These are phyloP conservation scores for Calonectria pauciramosa DNA, from an alignment of 2,329 filamentous ascomycete genomes.

Conservation along the genomic window DNA sequence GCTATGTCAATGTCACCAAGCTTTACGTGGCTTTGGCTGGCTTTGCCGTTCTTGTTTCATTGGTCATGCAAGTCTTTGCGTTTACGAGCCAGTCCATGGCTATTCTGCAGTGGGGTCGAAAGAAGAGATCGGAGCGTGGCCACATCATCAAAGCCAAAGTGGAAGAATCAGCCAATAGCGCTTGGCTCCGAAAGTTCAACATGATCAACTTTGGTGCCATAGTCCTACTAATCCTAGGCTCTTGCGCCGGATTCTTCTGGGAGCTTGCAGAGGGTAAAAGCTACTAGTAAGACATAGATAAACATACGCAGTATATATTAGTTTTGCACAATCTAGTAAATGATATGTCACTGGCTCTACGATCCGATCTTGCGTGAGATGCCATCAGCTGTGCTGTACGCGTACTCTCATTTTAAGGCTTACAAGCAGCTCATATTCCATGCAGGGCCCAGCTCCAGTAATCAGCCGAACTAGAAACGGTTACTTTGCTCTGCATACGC, in stretches of 20 bases:
- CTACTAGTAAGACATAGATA: background rate
- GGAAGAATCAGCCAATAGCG: constrained; percentile 37
- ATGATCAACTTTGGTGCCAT: background rate
- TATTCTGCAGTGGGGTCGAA: constrained; percentile 70
- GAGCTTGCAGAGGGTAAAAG: background rate
- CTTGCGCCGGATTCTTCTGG: background rate
- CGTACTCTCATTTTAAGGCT: too few relatives aligned
- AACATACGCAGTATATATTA: background rate
- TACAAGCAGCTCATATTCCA: too few relatives aligned
- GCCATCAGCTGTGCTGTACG: too few relatives aligned
- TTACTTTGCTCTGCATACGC: too few relatives aligned
- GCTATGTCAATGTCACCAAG: constrained; percentile 67
- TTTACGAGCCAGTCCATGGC: constrained; percentile 57
- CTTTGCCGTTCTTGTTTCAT: constrained; percentile 60
- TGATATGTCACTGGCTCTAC: too few relatives aligned
- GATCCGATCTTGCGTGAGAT: too few relatives aligned
- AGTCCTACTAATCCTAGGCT: background rate
- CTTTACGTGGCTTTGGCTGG: constrained; percentile 69
- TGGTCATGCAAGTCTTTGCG: constrained; percentile 54
- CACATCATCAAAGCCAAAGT: constrained; percentile 59
- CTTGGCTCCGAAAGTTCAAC: background rate
- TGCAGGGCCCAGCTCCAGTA: too few relatives aligned
- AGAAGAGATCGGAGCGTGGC: constrained; percentile 62
- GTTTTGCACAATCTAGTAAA: too few relatives aligned
- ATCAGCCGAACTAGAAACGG: too few relatives aligned